Base-by-base conservation (phyloP, 768 basidiomycete genomes). In the Brasilioporus rufonigricans region DNA sequence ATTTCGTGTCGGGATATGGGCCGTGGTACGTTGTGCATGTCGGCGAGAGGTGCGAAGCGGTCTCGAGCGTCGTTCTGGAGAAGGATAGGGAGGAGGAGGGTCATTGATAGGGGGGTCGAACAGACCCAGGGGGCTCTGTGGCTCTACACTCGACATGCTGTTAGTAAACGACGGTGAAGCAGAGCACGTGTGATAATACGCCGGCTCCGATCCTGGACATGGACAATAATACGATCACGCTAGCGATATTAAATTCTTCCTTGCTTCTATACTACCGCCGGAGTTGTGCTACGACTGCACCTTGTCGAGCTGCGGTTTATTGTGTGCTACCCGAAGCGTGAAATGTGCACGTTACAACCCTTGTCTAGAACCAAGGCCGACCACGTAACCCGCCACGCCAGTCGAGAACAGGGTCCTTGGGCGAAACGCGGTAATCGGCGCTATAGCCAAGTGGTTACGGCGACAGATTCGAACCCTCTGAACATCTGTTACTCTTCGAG, bases 401-500 rank as follows among this genome's bases (percentile, higher is more conserved):
- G 12, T 13, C 19, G 11, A 21, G n/a, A 23, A 31, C 31, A 14
- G 2, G 26, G 8, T 14, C 16, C 44, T 29, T 21, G 44, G 12
- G 11, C 3, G 14, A 29, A 3, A 2, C 1, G 3, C 26, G 12
- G 1, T 21, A n/a, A 6, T 21, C 7, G 73, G 70, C 74, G 74
- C 81, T 80, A 83, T 83, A 83, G 82, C 84, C 81, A 82, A 84
- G 82, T 84, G 83, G 83, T 85, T 85, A 85, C 81, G 81, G 83
- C 83, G 83, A 82, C 77, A 82, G 82, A 84, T 83, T 84, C 76
- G 81, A 81, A 82, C n/a, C 3, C 1, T 4, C 50, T 21, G 64
- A 64, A 48, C 23, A 71, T 83, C 80, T 82, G 79, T 83, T 83
- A 76, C 81, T 77, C 79, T 82, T 78, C 74, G 79, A 77, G 81